Base-by-base conservation (phyloP, 495 filamentous ascomycete genomes). In the Neurospora sublineolata region DNA sequence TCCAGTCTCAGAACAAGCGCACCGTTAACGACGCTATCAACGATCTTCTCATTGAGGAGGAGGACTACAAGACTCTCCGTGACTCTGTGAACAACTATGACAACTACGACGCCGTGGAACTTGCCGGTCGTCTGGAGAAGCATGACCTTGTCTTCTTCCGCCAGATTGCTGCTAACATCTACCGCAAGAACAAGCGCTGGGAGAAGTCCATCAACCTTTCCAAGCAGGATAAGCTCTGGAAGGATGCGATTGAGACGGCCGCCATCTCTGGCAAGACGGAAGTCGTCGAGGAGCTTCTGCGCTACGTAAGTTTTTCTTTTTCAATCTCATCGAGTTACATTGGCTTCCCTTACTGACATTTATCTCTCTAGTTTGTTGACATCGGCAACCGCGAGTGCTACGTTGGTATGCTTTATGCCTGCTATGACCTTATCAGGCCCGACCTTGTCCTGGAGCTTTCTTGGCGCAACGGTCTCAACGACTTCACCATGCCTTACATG, bases 401-500 rank as follows among this genome's bases (percentile, higher is more conserved):
- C 81, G 94, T 97, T 39, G 96, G 94, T 74, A 98, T 98, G 94
- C 87, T 99, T 70, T 99, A 99, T 78, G 89, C 96, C 69, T 99
- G 96, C 87, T 97, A 99, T 82, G 96, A 99, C 72, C 89, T 99
- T 68, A 94, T 99, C 78, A 92, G 91, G 20, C 90, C 96, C 14
- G 91, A 97, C 75, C 86, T 93, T 52, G 90, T 98, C 72, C 89
- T 99, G 84, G 96, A 99, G 84, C 85, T 99, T 69, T 97, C 94
- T 70, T 99, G 96, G 96, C 94, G 96, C 76, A 86, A 96, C 80
- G 93, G 94, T 69, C 90, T 99, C 41, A 89, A 90, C 73, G 96
- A 99, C 85, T 98, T 96, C 84, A 96, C 94, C 71, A 98, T 99
- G 96, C 96, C 96, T 18, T 99, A 94, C 85, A 96, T 99, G 93